These are phyloP conservation scores for Saturnispora sanitii DNA, from an alignment of 805 yeast genomes.

Conservation along the genomic window DNA sequence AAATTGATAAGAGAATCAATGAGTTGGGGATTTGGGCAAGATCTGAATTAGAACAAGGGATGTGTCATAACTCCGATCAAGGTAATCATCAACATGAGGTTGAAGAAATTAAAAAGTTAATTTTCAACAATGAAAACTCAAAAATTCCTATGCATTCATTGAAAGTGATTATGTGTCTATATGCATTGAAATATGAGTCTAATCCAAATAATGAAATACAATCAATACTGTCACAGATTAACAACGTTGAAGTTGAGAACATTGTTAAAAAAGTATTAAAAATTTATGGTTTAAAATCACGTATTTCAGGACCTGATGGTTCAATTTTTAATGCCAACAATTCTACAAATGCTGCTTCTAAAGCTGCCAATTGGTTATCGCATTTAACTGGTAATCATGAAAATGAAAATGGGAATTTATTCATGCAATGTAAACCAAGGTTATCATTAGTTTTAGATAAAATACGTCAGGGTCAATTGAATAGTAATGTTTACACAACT, in stretches of 20 bases:
- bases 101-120: conserved; percentile 42
- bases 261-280: conserved; percentile 38
- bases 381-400: conserved; percentile 26
- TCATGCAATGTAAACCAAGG: conserved; percentile 85
- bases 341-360: conserved; percentile 14
- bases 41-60: conserved; percentile 82
- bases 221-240: conserved; percentile 30
- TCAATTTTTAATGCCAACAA: conserved; percentile 21
- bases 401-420: conserved; percentile 51
- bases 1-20: conserved; percentile 67
- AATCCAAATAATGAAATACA: conserved; percentile 36
- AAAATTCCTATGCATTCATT: conserved; percentile 34
- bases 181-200: conserved; percentile 60
- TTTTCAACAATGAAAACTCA: conserved; percentile 31
- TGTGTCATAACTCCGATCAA: conserved; percentile 50
- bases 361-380: conserved; percentile 25
- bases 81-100: conserved; percentile 42
- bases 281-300: conserved; percentile 33
- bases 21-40: conserved; percentile 64
- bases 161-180: conserved; percentile 62
- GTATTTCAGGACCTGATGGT: conserved; percentile 31
- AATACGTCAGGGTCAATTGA: conserved; percentile 24
- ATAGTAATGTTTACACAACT: conserved; percentile 14
- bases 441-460: conserved; percentile 40
- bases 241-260: conserved; percentile 26